Evolutionary conservation across 2,329 filamentous ascomycete genomes (phyloP).

Genomic region (Pezicula rhizophila): DNA sequence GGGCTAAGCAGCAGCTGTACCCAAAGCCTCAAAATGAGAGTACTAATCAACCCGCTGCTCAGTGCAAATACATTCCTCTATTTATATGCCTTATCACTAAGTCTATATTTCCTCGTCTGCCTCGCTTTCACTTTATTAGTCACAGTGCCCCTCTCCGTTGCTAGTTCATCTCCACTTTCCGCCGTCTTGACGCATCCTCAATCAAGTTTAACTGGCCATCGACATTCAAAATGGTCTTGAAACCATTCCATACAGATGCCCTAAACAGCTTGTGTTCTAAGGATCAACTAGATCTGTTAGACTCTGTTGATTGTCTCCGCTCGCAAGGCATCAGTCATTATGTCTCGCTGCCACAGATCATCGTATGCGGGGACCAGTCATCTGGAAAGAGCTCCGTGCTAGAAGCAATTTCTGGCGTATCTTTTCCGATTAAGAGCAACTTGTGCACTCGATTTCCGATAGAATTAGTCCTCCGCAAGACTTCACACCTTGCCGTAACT

Average conservation of each 20-base stretch:
- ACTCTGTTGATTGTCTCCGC: conserved; percentile 22
- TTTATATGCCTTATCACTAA: too few relatives aligned
- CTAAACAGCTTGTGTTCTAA: conserved; percentile 15
- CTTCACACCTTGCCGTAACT: conserved; percentile 4
- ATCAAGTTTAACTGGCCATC: too few relatives aligned
- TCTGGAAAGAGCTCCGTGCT: conserved; percentile 31
- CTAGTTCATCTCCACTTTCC: too few relatives aligned
- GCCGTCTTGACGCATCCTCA: too few relatives aligned
- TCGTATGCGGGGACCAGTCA: conserved; percentile 35
- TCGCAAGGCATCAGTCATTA: conserved; percentile 22
- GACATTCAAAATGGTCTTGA: neutral
- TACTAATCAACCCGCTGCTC: too few relatives aligned
- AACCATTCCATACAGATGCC: conserved; percentile 10
- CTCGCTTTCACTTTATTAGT: too few relatives aligned
- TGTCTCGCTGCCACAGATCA: conserved; percentile 26
- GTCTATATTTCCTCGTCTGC: too few relatives aligned
- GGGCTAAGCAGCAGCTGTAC: too few relatives aligned
- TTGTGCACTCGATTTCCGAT: conserved; percentile 39
- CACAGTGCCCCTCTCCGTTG: too few relatives aligned
- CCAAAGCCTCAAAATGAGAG: too few relatives aligned
- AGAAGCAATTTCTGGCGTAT: conserved; percentile 30
- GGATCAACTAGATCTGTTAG: conserved; percentile 19
- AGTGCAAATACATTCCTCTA: too few relatives aligned
- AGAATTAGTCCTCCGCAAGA: conserved; percentile 31
- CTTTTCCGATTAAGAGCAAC: conserved; percentile 32